Conservation (phyloP, 495 filamentous ascomycete species). For the Aspergillus steynii region DNA sequence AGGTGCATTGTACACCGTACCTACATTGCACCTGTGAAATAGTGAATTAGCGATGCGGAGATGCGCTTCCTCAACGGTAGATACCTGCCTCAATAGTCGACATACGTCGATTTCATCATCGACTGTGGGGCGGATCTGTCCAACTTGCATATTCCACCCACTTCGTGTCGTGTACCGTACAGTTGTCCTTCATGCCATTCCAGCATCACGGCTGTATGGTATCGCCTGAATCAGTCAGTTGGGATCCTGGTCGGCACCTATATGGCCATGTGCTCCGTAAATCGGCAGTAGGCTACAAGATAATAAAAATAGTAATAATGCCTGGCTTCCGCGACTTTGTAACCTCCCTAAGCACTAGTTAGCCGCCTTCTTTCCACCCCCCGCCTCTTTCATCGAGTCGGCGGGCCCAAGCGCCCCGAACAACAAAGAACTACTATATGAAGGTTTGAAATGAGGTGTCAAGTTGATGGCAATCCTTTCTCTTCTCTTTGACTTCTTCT, state of each 20-base stretch:
- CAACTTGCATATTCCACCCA: not conserved
- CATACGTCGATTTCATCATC: not conserved
- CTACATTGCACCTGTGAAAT: no score
- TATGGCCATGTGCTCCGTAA: no score
- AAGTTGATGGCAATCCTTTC: not conserved
- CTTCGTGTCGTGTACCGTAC: not conserved
- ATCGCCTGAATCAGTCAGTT: no score
- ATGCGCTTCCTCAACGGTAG: no score
- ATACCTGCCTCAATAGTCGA: not conserved
- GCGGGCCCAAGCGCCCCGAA: not conserved
- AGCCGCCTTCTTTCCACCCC: not conserved
- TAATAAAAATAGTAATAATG: no score
- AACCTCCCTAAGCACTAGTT: not conserved
- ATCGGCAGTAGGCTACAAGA: no score
- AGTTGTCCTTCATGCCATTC: not conserved
- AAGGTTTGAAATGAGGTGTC: not conserved
- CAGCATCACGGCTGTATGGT: no score
- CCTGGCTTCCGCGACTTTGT: not conserved
- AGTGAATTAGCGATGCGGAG: no score
- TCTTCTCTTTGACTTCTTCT: not conserved
- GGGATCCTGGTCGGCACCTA: no score
- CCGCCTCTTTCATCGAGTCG: not conserved
- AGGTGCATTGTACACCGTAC: no score
- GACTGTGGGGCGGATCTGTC: not conserved
- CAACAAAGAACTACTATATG: not conserved